Percentiles rank a stretch among this genome's conserved stretches.
These are phyloP conservation scores for Thymus quinquecostatus DNA, from an alignment of 257 asterid genomes.

Conservation along the genomic window DNA sequence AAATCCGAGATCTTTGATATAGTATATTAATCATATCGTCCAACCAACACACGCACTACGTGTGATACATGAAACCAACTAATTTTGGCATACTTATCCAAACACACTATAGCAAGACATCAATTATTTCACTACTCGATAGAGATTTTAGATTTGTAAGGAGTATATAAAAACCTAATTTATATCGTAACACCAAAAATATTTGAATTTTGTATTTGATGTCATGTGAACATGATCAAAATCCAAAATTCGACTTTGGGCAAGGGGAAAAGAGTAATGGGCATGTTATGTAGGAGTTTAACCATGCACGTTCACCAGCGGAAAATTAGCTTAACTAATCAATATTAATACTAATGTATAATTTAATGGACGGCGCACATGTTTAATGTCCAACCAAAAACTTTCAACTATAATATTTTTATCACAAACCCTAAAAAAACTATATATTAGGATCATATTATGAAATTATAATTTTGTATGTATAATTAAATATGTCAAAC, in stretches of 20 bases:
- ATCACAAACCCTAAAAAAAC: too few species aligned
- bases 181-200: neutral
- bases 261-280: neutral
- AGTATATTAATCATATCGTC: too few species aligned
- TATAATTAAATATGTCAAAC: too few species aligned
- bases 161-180: neutral
- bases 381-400: neutral
- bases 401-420: neutral
- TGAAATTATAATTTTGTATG: too few species aligned
- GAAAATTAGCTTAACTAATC: neutral
- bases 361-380: slow-evolving; percentile 20
- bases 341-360: too few species aligned
- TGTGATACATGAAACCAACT: neutral
- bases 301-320: slow-evolving; percentile 7
- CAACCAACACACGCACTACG: neutral
- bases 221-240: neutral
- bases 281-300: neutral
- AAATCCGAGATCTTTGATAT: too few species aligned
- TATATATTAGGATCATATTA: too few species aligned
- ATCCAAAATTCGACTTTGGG: neutral
- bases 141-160: neutral
- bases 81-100: neutral
- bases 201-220: neutral
- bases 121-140: neutral
- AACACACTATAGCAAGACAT: neutral